Conservation (phyloP, 495 filamentous ascomycete species). For the Copromyces sp. region DNA sequence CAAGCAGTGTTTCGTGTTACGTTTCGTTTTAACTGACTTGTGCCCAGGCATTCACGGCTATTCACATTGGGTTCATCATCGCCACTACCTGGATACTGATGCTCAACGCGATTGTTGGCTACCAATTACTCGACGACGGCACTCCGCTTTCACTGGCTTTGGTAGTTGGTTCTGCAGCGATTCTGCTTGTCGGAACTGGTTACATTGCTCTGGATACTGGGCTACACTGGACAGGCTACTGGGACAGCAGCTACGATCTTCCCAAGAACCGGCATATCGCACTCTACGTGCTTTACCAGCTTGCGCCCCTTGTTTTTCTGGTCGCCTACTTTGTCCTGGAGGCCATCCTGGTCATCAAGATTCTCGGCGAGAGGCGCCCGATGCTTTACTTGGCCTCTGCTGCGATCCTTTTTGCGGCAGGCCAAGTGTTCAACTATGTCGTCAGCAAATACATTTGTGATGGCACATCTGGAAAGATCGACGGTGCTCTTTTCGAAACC, state of each 20-base stretch:
- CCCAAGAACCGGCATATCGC: slow-evolving; percentile 62
- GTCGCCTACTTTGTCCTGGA: slow-evolving; percentile 77
- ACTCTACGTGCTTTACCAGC: slow-evolving; percentile 89
- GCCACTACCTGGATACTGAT: slow-evolving; percentile 86
- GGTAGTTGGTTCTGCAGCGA: slow-evolving; percentile 54
- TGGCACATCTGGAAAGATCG: slow-evolving; percentile 72
- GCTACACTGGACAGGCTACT: slow-evolving; percentile 74
- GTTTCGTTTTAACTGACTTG: slow-evolving; percentile 1
- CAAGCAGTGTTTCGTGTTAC: slow-evolving; percentile 6
- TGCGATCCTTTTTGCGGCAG: slow-evolving; percentile 73
- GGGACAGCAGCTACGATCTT: slow-evolving; percentile 42
- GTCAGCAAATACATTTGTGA: slow-evolving; percentile 83
- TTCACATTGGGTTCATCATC: slow-evolving; percentile 81
- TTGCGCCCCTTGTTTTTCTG: slow-evolving; percentile 81
- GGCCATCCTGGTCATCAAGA: slow-evolving; percentile 64
- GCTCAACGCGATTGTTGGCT: slow-evolving; percentile 86
- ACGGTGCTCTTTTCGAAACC: slow-evolving; percentile 88
- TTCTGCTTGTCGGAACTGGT: slow-evolving; percentile 80
- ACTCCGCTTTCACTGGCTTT: slow-evolving; percentile 74
- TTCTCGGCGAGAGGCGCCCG: slow-evolving; percentile 77
- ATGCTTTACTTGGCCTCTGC: slow-evolving; percentile 76
- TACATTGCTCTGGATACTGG: slow-evolving; percentile 95
- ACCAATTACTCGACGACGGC: slow-evolving; percentile 88
- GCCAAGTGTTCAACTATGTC: slow-evolving; percentile 92
- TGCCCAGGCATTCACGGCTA: slow-evolving; percentile 74